These are phyloP conservation scores for Chaetoscypha palmicola DNA, from an alignment of 2,329 filamentous ascomycete genomes.

Conservation along the genomic window DNA sequence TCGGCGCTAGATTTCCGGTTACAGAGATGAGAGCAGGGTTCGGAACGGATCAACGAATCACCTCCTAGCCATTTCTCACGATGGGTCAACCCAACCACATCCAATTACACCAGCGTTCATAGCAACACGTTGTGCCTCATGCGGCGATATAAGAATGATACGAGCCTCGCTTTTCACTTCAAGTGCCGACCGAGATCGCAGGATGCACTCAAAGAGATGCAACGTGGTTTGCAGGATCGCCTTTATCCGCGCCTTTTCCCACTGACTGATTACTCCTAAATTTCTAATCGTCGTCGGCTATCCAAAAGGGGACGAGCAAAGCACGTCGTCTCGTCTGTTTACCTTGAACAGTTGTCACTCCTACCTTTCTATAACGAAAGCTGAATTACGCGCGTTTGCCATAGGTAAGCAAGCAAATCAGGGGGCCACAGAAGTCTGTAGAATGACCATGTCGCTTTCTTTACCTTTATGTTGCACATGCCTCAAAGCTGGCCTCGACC, in stretches of 20 bases:
- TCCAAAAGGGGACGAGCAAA: slow-evolving; percentile 3
- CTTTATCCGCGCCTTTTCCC: slow-evolving; percentile 6
- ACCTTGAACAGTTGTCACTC: neutral
- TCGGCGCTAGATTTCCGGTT: neutral
- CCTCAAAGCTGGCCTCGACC: too few relatives aligned
- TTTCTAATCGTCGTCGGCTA: slow-evolving; percentile 2
- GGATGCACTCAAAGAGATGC: neutral
- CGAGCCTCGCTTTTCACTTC: neutral
- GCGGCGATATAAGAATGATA: too few relatives aligned
- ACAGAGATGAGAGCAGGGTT: neutral
- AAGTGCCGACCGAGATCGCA: neutral
- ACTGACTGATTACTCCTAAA: slow-evolving; percentile 1
- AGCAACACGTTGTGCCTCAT: too few relatives aligned
- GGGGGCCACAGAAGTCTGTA: too few relatives aligned
- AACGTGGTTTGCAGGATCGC: slow-evolving; percentile 4
- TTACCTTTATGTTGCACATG: too few relatives aligned
- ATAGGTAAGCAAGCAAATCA: too few relatives aligned
- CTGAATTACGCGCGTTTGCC: neutral
- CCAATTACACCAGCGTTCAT: too few relatives aligned
- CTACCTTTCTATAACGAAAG: neutral
- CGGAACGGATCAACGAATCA: slow-evolving; percentile 2
- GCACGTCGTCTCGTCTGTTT: slow-evolving; percentile 6
- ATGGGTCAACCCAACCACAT: too few relatives aligned
- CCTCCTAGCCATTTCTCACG: slow-evolving; percentile 1
- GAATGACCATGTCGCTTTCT: too few relatives aligned